Base-by-base conservation (phyloP, 2,329 filamentous ascomycete genomes). In the Fonsecaea pugnacius region DNA sequence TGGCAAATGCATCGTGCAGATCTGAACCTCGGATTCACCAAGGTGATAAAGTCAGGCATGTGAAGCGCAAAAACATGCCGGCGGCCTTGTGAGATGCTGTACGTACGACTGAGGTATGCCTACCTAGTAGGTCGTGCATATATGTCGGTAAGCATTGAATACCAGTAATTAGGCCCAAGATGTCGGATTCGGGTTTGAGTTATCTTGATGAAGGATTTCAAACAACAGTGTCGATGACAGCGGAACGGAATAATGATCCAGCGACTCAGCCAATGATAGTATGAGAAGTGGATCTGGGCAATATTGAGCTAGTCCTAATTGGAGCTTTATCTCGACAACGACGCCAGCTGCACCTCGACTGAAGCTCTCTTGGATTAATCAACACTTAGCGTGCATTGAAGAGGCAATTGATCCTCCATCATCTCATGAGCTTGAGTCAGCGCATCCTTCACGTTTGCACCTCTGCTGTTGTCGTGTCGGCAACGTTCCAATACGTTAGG, bases 401-500 rank as follows among this genome's bases (percentile, higher is more conserved):
- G 24, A 27, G 10, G 21, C 8, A 27, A 48, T 24, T 27, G 43
- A 48, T 9, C 43, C 43, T 48, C 4, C 21, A 27, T 5, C 18
- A 48, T 27, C 21, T 14, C 43, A 48, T 48, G 56, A 54, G 36
- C 18, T 9, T 16, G 18, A 59, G 18, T 38, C 24, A 56, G 12
- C 55, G 57, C 38, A 52, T 59, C n/a, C 30, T 58, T 8, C 60
- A 55, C 55, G n/a, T 52, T n/a, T 67, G 61, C 27, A 36, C 58
- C 16, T 55, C 61, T n/a, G 65, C 58, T 18, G 55, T 67, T 21
- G 40, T 64, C 32, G 50, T 55, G 18, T 64, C 58, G 40, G 62
- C 62, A 38, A 62, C 58, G 2, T 59, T 64, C 18, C 65, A 64
- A 36, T 67, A 64, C 62, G 27, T 62, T 33, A 54, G 62, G 21